phyloP scores from a whole-genome alignment of 352 stramenopile species.

The Phytophthora fragariae region DNA sequence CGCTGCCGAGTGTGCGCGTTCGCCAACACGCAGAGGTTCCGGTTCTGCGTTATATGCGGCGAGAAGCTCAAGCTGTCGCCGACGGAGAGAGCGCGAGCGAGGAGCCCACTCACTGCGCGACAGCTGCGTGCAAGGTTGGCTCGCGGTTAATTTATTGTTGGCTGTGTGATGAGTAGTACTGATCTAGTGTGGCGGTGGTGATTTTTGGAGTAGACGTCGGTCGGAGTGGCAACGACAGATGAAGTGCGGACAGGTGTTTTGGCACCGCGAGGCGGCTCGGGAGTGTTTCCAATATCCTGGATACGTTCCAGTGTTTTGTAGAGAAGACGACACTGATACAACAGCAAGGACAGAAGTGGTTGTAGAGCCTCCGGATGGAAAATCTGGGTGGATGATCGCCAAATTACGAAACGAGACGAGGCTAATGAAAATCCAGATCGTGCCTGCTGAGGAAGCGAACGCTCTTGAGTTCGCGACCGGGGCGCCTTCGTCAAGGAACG shows the following conservation, averaged over 20 bases:
- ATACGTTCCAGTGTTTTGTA: slow-evolving; percentile 19
- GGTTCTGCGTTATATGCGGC: slow-evolving; percentile 55
- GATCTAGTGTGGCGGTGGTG: not conserved
- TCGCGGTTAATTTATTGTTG: not conserved
- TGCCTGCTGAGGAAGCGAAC: slow-evolving; percentile 13
- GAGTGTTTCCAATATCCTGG: slow-evolving; percentile 16
- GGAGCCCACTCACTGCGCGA: slow-evolving; percentile 18
- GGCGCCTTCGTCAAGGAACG: slow-evolving; percentile 5
- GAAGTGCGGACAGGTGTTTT: slow-evolving; percentile 9
- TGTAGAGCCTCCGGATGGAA: slow-evolving; percentile 1
- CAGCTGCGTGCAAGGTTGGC: slow-evolving; percentile 29
- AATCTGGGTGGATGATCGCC: slow-evolving; percentile 17
- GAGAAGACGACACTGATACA: slow-evolving; percentile 2
- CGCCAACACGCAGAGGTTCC: slow-evolving; percentile 51
- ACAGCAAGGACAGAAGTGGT: not conserved
- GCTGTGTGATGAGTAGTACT: not conserved
- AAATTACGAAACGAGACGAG: slow-evolving; percentile 18
- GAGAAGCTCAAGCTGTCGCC: slow-evolving; percentile 41
- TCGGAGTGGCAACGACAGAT: slow-evolving; percentile 32
- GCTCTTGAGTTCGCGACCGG: slow-evolving; percentile 31
- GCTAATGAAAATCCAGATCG: slow-evolving; percentile 7
- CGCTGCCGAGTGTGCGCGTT: slow-evolving; percentile 52
- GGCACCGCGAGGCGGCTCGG: slow-evolving; percentile 9
- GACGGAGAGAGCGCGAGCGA: slow-evolving; percentile 25
- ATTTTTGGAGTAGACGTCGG: slow-evolving; percentile 25